Percentiles rank a stretch among this genome's conserved stretches.
Evolutionary conservation across 2,329 filamentous ascomycete species (phyloP).

Genomic region (Aspergillus ruber): DNA sequence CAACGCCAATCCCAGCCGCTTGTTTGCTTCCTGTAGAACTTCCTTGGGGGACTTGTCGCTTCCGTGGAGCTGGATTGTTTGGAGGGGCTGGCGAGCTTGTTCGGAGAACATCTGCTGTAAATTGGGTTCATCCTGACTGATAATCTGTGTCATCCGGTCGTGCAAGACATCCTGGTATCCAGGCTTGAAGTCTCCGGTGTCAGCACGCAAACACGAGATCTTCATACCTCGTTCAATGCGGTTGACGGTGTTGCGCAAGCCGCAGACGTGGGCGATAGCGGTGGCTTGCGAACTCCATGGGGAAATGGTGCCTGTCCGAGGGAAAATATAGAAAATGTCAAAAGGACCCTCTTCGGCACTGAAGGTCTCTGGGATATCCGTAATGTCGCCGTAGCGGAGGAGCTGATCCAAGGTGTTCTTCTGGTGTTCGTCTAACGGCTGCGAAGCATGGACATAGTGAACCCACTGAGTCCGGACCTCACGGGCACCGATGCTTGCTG

Average conservation of each 20-base stretch:
- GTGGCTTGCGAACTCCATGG: slow-evolving; percentile 98
- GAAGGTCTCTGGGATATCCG: slow-evolving; percentile 39
- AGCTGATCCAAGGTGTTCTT: slow-evolving; percentile 52
- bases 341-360: slow-evolving; percentile 45
- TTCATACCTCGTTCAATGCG: slow-evolving; percentile 83
- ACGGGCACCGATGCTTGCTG: slow-evolving; percentile 35
- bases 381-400: slow-evolving; percentile 55
- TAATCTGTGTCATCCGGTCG: slow-evolving; percentile 92
- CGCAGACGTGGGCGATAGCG: slow-evolving; percentile 87
- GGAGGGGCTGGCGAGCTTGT: slow-evolving; percentile 56
- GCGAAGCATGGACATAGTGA: slow-evolving; percentile 61
- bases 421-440: slow-evolving; percentile 42
- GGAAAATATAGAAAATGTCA: slow-evolving; percentile 65
- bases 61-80: slow-evolving; percentile 68
- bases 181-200: slow-evolving; percentile 53
- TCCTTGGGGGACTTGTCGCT: slow-evolving; percentile 60
- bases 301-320: slow-evolving; percentile 74
- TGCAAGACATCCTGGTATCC: slow-evolving; percentile 62
- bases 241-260: slow-evolving; percentile 62
- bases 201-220: slow-evolving; percentile 56
- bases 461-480: slow-evolving; percentile 43
- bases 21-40: slow-evolving; percentile 76
- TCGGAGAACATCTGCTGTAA: slow-evolving; percentile 74
- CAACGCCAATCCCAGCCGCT: slow-evolving; percentile 73
- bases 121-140: slow-evolving; percentile 61